Evolutionary conservation across 1,284 basidiomycete species (phyloP), one percentile per base, ranked within the genome.

Genomic region (Taiwanofungus camphoratus): DNA sequence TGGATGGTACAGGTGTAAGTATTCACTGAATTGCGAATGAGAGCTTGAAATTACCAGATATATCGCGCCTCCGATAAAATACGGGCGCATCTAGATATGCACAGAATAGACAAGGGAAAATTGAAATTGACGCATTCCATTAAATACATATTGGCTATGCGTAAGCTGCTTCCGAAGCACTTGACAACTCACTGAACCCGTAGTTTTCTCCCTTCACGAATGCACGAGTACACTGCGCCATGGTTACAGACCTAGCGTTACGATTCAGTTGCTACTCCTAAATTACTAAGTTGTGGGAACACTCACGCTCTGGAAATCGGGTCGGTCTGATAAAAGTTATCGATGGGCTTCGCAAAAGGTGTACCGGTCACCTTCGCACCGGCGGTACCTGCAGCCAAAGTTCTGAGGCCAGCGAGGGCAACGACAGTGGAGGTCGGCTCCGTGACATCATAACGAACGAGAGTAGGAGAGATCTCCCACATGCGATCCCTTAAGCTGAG

Each of bases 261-360:
- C 29, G 19, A 35, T 24, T 33, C 21, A 13, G 15, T 18, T 2
- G 11, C 18, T 11, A n/a, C 1, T 16, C 16, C 21, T 15, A 30
- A 3, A 39, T 24, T 20, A 52, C 27, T 5, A 44, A 31, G 31
- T n/a, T 29, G 26, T 16, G 31, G 36, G 9, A 20, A 44, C 1
- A 80, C 87, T 67, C 53, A 87, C 86, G 87, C 84, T 74, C 87
- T 70, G 37, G 87, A 88, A 53, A 90, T 86, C 26, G 87, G 78
- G 66, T 95, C 92, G 6, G 95, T 98, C 69, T 93, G 86, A 71
- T 98, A 99, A 69, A 98, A 99, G 74, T 97, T 97, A 45, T 70
- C 57, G 56, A 99, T 87, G 2, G 92, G 88, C 66, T 85, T 89
- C 64, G 73, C 74, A 67, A 98, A 82, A 7, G 78, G 71, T 33